A percentile compares a stretch with the other conserved stretches of the same genome.
Conservation (phyloP, 257 asterid genomes). For the Ilex asprella region DNA sequence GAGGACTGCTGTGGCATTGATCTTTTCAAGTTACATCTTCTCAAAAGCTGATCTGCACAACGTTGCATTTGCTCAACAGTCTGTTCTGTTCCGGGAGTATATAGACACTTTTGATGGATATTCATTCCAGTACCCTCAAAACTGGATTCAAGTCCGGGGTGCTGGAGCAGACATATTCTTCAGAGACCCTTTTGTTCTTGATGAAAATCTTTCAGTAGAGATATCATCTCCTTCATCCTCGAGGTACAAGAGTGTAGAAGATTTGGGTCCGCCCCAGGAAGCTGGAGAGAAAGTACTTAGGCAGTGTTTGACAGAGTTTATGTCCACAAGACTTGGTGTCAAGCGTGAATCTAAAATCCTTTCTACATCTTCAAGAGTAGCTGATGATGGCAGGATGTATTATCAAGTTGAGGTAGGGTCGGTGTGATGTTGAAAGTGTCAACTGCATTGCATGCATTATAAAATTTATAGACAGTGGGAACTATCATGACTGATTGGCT, state of each 20-base stretch:
- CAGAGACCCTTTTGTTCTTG: constrained; percentile 92
- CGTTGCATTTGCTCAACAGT: constrained; percentile 39
- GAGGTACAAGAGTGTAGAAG: constrained; percentile 64
- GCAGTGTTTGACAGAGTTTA: constrained; percentile 90
- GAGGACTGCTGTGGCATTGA: constrained; percentile 59
- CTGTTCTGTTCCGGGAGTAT: constrained; percentile 63
- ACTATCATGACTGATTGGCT: background rate
- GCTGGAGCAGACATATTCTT: constrained; percentile 96
- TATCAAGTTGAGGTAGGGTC: constrained; percentile 71
- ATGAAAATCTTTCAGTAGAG: constrained; percentile 75
- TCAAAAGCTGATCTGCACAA: constrained; percentile 22
- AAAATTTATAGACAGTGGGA: too few species aligned
- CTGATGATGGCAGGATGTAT: constrained; percentile 78
- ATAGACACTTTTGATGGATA: constrained; percentile 84
- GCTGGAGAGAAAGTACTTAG: constrained; percentile 68
- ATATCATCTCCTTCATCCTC: constrained; percentile 95
- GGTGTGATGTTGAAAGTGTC: background rate
- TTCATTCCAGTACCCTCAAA: constrained; percentile 70
- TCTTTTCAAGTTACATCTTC: constrained; percentile 51
- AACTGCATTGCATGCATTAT: background rate
- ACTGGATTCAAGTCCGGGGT: constrained; percentile 96
- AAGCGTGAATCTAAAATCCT: constrained; percentile 70
- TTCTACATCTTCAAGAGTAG: constrained; percentile 73
- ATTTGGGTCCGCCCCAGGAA: constrained; percentile 83
- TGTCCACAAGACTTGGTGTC: constrained; percentile 98